A percentile compares a stretch with the other conserved stretches of the same genome.
Conservation (phyloP, 805 yeast genomes). For the Kodamaea sagamina region DNA sequence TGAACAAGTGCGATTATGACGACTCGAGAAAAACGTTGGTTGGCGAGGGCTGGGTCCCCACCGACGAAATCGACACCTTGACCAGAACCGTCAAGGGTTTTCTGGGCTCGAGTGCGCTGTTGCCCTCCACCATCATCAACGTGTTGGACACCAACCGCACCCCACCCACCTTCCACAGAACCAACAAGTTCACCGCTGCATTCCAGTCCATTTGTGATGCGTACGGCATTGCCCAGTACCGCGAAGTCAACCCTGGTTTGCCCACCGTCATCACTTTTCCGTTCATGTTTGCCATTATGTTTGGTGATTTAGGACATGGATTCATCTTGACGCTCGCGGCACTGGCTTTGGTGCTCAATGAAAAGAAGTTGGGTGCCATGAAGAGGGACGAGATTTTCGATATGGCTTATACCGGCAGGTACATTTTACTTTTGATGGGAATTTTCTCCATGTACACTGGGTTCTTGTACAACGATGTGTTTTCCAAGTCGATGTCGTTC, state of each 20-base stretch:
- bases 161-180: constrained; percentile 72
- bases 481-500: constrained; percentile 68
- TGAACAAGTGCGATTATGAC: constrained; percentile 80
- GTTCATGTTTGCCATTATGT: constrained; percentile 82
- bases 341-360: constrained; percentile 53
- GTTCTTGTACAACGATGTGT: constrained; percentile 68
- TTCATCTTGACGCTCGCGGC: constrained; percentile 60
- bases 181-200: constrained; percentile 68
- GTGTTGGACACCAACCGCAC: constrained; percentile 63
- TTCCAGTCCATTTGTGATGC: constrained; percentile 74
- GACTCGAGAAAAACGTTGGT: constrained; percentile 81
- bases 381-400: constrained; percentile 71
- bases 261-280: constrained; percentile 78
- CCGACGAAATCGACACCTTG: constrained; percentile 67
- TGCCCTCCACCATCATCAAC: constrained; percentile 55
- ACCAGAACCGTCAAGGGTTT: constrained; percentile 61
- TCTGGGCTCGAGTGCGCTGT: constrained; percentile 37
- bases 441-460: constrained; percentile 74
- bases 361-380: constrained; percentile 51
- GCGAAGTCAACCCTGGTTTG: constrained; percentile 74
- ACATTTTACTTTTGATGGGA: constrained; percentile 71
- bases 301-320: constrained; percentile 85
- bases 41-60: constrained; percentile 97
- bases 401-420: constrained; percentile 74
- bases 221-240: constrained; percentile 75